Base-by-base conservation (phyloP, 371 early-diverging fungal genomes). In the Lichtheimia corymbifera region DNA sequence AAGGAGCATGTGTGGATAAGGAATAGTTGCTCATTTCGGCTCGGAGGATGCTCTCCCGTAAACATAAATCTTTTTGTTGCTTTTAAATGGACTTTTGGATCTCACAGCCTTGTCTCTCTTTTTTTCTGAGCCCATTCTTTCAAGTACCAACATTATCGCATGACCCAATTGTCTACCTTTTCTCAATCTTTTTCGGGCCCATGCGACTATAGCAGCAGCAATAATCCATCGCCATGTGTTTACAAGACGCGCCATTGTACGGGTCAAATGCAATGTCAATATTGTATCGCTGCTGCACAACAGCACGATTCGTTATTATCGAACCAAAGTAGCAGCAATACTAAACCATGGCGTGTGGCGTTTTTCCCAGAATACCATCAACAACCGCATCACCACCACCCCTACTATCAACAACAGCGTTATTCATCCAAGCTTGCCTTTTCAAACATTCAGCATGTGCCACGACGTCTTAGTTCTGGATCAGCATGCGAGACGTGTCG, bases 401-500 rank as follows among this genome's bases (percentile, higher is more conserved):
- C 50, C 17, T 44, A 52, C 17, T 52, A 52, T 17, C 60, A 62
- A 24, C 62, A 55, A 5, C 55, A 62, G n/a, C 35, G 28, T 62
- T 15, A 43, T 55, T 24, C 55, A 55, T 30, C 28, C 51, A 50
- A 59, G 28, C 24, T 51, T 24, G 13, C 13, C 25, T 7, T 7
- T 25, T 11, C 51, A 20, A 62, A 41, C 17, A 55, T 24, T 47
- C 51, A 50, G 27, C 44, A 52, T 61, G 59, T 61, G 18, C 59
- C 71, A 15, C 75, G 71, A 42, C 73, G 78, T 3, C 54, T 78
- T 27, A 71, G 71, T 27, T 78, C 78, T 12, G 78, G 78, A 18
- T 75, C 72, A 27, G 78, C 78, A 14, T 78, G 78, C 44, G 78
- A 78, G 40, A 69, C 73, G 2, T 78, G 78, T 30, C 67, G 78